Evolutionary conservation across 2,329 filamentous ascomycete species (phyloP), one percentile per base, ranked within the genome.

Genomic region (Basipetospora chlamydospora): DNA sequence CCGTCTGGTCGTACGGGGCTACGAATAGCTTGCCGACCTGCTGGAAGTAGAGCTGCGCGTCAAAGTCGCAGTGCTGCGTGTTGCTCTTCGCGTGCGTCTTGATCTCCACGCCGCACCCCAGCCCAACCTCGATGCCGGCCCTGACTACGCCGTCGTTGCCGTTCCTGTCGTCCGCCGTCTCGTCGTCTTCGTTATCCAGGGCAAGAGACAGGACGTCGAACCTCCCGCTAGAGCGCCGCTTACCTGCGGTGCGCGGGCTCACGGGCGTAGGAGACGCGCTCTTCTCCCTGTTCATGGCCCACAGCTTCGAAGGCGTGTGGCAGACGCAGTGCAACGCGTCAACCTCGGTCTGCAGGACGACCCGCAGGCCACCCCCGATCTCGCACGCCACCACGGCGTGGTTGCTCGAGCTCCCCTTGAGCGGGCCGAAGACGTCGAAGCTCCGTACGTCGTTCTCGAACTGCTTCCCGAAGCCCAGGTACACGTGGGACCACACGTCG

Each of bases 11-110:
- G n/a, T 23, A 18, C 18, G 30, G 26, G 6, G 26, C 34, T 6
- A 37, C 18, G 34, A 37, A 37, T 5, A 37, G 17, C 3, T 28
- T 18, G 7, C 17, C 21, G 4, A 20, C 25, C 26, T 21, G 34
- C 34, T 37, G 34, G 26, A 37, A 37, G 26, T 37, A 37, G n/a
- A 37, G 34, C 34, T 37, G 34, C 8, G 17, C 12, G 17, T 30
- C 21, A 26, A 29, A 37, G 22, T 20, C 25, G 5, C 10, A 28
- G 9, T 10, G 23, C 15, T 16, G 13, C 20, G 5, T 37, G 5
- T 20, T 9, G 12, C 26, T 23, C 12, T 26, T 17, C n/a, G 16
- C 26, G 13, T 26, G 34, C 12, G 34, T 37, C 34, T 37, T 37
- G 26, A 37, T 37, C 18, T 37, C 34, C 17, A 37, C 20, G n/a